Evolutionary conservation across 345 rosid genomes (phyloP).

Genomic region (Hypericum androsaemum): DNA sequence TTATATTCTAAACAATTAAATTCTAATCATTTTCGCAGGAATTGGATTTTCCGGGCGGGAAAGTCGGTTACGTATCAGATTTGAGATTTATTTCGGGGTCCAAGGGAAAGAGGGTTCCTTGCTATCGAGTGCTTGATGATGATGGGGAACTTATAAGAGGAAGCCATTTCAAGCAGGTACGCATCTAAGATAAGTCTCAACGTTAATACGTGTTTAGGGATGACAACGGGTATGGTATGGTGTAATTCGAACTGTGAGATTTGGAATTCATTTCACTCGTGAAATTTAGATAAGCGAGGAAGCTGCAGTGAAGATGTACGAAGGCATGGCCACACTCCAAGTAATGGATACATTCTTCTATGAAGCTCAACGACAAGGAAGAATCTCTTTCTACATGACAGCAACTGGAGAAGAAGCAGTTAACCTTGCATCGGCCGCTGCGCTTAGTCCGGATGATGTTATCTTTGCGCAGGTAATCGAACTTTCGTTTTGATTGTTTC

Average conservation of each 20-base stretch:
- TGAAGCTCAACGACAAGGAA: conserved; percentile 84
- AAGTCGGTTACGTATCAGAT: conserved; percentile 38
- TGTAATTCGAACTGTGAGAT: no score
- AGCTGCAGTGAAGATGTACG: conserved; percentile 51
- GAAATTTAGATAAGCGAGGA: conserved; percentile 43
- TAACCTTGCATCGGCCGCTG: conserved; percentile 72
- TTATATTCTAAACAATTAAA: background rate
- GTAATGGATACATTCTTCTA: conserved; percentile 58
- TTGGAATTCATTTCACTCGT: background rate
- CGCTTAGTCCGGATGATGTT: conserved; percentile 48
- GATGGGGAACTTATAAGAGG: conserved; percentile 24
- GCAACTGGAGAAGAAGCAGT: conserved; percentile 70
- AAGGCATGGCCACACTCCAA: conserved; percentile 60
- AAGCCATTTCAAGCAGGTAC: conserved; percentile 34
- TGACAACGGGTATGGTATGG: no score
- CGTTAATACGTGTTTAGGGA: no score
- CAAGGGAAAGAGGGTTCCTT: conserved; percentile 34
- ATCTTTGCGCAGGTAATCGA: conserved; percentile 52
- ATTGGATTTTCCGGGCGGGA: conserved; percentile 69
- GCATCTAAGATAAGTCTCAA: background rate
- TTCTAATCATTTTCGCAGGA: conserved; percentile 26
- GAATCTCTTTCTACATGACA: conserved; percentile 64
- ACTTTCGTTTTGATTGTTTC: background rate
- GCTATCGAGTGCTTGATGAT: conserved; percentile 54
- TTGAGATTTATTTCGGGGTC: conserved; percentile 44